Conservation (phyloP, 306 rosid species). For the Cicer bijugum region DNA sequence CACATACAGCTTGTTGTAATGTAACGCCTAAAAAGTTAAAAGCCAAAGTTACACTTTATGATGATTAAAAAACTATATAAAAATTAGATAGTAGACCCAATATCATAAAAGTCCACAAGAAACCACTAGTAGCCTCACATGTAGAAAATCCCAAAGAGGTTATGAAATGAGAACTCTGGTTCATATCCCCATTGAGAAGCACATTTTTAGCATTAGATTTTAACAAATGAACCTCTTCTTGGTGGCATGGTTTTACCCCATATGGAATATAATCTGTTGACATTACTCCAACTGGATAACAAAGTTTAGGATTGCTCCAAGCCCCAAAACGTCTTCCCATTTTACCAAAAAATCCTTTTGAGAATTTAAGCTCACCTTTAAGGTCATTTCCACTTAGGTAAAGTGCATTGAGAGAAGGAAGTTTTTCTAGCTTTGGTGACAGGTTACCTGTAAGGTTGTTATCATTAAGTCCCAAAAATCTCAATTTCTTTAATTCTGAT, state of each 20-base stretch:
- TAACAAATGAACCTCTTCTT: slow-evolving; percentile 52
- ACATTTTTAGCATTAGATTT: slow-evolving; percentile 46
- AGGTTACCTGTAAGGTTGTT: slow-evolving; percentile 76
- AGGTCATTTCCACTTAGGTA: slow-evolving; percentile 82
- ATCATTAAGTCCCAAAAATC: slow-evolving; percentile 78
- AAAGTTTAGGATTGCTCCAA: slow-evolving; percentile 80
- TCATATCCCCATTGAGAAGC: slow-evolving; percentile 38
- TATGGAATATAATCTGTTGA: slow-evolving; percentile 56
- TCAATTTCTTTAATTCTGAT: slow-evolving; percentile 63
- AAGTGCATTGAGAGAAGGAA: slow-evolving; percentile 72
- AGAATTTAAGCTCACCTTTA: slow-evolving; percentile 69
- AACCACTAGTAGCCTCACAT: slow-evolving; percentile 40
- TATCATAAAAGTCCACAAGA: slow-evolving; percentile 55
- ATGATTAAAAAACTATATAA: slow-evolving; percentile 42
- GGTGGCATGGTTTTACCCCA: slow-evolving; percentile 82
- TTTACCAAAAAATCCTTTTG: slow-evolving; percentile 63
- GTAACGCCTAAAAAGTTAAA: slow-evolving; percentile 45
- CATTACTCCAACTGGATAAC: slow-evolving; percentile 57
- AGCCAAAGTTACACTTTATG: slow-evolving; percentile 18
- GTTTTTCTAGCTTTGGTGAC: slow-evolving; percentile 65
- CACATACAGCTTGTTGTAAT: slow-evolving; percentile 44
- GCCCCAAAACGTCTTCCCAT: slow-evolving; percentile 90
- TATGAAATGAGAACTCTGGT: slow-evolving; percentile 45
- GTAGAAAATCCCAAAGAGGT: slow-evolving; percentile 58
- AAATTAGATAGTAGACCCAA: slow-evolving; percentile 43